Evolutionary conservation across 139 green algal genomes (phyloP).

Genomic region (Picochlorum costavermella): DNA sequence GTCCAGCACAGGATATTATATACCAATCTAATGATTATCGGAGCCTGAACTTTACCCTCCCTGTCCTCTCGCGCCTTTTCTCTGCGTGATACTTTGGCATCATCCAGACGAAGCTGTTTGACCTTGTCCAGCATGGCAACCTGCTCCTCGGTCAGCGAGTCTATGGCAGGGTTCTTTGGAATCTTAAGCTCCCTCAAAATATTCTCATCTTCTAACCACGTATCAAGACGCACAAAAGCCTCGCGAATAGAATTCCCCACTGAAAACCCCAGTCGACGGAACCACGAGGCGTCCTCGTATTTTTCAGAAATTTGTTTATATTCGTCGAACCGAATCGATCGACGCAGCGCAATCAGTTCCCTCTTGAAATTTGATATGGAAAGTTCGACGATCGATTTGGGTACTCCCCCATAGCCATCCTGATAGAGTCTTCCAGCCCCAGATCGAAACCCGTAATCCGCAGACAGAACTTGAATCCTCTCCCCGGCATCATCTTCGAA

Average conservation of each 20-base stretch:
- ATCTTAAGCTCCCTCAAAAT: slow-evolving; percentile 38
- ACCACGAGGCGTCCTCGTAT: not conserved
- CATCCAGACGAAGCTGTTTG: slow-evolving; percentile 55
- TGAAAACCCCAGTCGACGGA: slow-evolving; percentile 1
- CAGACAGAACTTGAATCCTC: slow-evolving; percentile 48
- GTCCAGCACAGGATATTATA: slow-evolving; percentile 63
- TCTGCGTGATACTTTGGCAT: slow-evolving; percentile 61
- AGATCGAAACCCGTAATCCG: slow-evolving; percentile 80
- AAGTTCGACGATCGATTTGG: slow-evolving; percentile 48
- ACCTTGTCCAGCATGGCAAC: slow-evolving; percentile 34
- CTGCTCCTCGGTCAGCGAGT: slow-evolving; percentile 14
- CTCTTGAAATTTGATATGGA: slow-evolving; percentile 61
- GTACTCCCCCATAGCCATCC: slow-evolving; percentile 68
- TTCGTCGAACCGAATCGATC: slow-evolving; percentile 57
- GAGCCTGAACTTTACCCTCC: not conserved
- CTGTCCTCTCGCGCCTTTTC: slow-evolving; percentile 49
- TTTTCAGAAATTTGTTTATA: slow-evolving; percentile 36
- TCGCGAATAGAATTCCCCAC: not conserved
- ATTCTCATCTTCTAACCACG: slow-evolving; percentile 32
- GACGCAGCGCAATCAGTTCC: slow-evolving; percentile 52
- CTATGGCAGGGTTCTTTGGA: slow-evolving; percentile 7
- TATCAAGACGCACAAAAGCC: slow-evolving; percentile 20
- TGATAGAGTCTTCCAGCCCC: slow-evolving; percentile 72
- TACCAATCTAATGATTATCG: slow-evolving; percentile 37
- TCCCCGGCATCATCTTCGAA: slow-evolving; percentile 22